phyloP scores from a whole-genome alignment of 2,329 filamentous ascomycete genomes.

The Penicillium concentricum region DNA sequence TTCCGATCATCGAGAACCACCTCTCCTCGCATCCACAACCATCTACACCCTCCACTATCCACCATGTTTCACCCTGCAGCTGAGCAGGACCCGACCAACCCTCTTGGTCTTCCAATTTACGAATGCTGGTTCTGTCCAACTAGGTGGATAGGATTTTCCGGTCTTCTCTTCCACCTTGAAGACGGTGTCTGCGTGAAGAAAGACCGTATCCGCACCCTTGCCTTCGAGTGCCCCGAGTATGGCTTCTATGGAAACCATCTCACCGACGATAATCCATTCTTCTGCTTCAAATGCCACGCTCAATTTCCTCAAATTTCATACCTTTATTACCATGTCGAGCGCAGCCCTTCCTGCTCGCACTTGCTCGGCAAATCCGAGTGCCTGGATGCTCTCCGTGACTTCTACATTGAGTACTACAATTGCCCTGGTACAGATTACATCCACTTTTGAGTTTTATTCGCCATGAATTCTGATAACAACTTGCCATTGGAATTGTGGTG shows the following conservation, averaged over 20 bases:
- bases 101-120: background rate
- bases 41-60: background rate
- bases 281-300: background rate
- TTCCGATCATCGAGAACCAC: background rate
- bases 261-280: background rate
- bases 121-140: slow-evolving; percentile 7
- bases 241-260: background rate
- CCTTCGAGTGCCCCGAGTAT: slow-evolving; percentile 3
- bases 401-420: slow-evolving; percentile 6
- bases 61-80: background rate
- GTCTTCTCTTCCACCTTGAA: background rate
- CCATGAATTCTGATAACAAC: background rate
- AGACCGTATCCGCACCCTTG: background rate
- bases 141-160: background rate
- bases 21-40: background rate
- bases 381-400: background rate
- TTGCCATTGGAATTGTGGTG: background rate
- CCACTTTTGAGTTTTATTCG: background rate
- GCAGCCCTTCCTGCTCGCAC: background rate
- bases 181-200: background rate
- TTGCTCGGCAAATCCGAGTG: background rate
- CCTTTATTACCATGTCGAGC: background rate
- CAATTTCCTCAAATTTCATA: background rate
- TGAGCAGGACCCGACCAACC: background rate
- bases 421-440: background rate